Conservation (phyloP, 257 asterid genomes). For the Plantago major region DNA sequence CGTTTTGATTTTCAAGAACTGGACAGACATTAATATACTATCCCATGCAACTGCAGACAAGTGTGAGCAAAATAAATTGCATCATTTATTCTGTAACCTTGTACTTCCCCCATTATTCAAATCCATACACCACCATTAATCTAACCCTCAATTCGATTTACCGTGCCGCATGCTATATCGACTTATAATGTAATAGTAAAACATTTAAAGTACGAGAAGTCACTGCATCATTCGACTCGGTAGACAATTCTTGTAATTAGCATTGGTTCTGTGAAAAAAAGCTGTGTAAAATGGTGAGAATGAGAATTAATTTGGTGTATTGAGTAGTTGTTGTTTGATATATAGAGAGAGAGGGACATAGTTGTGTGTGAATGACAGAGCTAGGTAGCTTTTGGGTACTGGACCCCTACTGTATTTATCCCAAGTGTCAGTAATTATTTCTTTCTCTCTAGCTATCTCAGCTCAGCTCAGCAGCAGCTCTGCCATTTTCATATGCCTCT, state of each 20-base stretch:
- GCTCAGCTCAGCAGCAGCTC: conserved; percentile 19
- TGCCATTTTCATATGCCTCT: conserved; percentile 9
- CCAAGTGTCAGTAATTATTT: conserved; percentile 24
- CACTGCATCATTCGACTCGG: too few species aligned
- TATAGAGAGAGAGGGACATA: not conserved
- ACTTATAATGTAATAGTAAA: too few species aligned
- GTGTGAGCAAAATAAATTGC: not conserved
- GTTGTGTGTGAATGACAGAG: conserved; percentile 30
- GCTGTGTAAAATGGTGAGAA: too few species aligned
- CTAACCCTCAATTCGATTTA: too few species aligned
- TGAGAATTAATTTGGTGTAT: too few species aligned
- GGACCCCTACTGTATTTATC: conserved; percentile 43
- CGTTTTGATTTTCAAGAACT: too few species aligned
- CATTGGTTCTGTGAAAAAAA: conserved; percentile 22
- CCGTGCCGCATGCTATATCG: too few species aligned
- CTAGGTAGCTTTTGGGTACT: conserved; percentile 31
- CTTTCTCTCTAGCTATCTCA: too few species aligned
- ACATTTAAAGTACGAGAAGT: too few species aligned
- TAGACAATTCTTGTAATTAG: not conserved
- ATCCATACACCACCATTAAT: not conserved
- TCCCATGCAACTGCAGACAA: not conserved
- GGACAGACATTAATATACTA: not conserved
- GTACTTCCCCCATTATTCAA: not conserved
- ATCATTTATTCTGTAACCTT: too few species aligned
- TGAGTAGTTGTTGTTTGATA: conserved; percentile 6